Base-by-base conservation (phyloP, 2,329 filamentous ascomycete genomes). In the Zarea fungicola region DNA sequence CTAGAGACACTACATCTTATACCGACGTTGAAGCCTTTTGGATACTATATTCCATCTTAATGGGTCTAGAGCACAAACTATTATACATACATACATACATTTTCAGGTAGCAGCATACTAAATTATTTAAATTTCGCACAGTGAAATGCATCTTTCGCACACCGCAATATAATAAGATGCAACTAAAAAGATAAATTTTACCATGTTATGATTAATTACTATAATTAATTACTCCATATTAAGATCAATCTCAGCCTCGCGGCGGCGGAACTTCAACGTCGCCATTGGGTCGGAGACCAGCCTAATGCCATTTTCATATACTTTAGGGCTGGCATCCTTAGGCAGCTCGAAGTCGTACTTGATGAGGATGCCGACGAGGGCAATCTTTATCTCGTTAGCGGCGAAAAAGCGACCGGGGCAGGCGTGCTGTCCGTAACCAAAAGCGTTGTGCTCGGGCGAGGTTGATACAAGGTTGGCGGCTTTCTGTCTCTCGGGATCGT, bases 371-470 rank as follows among this genome's bases (percentile, higher is more conserved):
- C 77, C 70, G 2, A 72, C 64, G 3, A 80, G 50, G 1, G 75
- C 60, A 56, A 80, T 72, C 61, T 80, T 80, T 31, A 77, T 62
- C 59, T 77, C 74, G 39, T 74, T 71, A 0, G 72, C 68, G 0
- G 76, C 75, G 53, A 79, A 78, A 61, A 80, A 80, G 1, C 76
- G 67, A 0, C 77, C 77, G 0, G 74, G 72, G 43, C 76, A 75
- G 1, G 71, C 74, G 58, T 81, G 76, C 35, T 71, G 63, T 0
- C 79, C 78, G 51, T 78, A 73, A 0, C 78, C 77, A 56, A 81
- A 82, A 0, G 70, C 65, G 16, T 80, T 58, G 54, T 76, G 72
- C 6, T 66, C 60, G 9, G 71, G 62, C 16, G 68, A 70, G 1
- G 77, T 78, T 10, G 72, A 73, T 4, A 78, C 72, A 58, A 81